Evolutionary conservation across 1,139 yeast species (phyloP), one percentile per base, ranked within the genome.

Genomic region (Blastobotrys aristatus): DNA sequence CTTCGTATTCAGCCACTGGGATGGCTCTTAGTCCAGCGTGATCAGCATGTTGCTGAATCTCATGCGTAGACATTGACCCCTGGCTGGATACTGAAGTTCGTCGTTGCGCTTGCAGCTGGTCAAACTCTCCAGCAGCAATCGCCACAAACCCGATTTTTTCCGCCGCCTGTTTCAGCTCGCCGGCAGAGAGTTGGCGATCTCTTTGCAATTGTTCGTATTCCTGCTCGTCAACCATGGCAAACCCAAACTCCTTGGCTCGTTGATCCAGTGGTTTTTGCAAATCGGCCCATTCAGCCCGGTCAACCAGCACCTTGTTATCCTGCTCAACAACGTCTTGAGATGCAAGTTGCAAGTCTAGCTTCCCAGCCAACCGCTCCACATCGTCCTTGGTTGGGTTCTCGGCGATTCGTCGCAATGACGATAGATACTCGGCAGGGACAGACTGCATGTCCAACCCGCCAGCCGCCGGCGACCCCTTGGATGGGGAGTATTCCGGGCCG

Each of bases 91-190:
- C 16, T 7, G 47, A 44, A 11, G 38, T 16, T 18, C 36, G 34
- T 21, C 16, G 33, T n/a, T n/a, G n/a, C n/a, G n/a, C n/a, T n/a
- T n/a, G n/a, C 34, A 30, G 20, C 14, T 20, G 13, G 21, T 63
- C 56, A 49, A 61, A 57, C 36, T 68, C 72, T 7, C 59, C 59
- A 13, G 52, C 49, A 7, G 64, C 54, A 4, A 76, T 46, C 3
- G 71, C 64, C 2, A 68, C 68, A 62, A 71, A 64, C 1, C 79
- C 78, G 37, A 72, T 57, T 41, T 48, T 46, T 30, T 49, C 52
- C 1, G 62, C 62, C 31, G 49, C 51, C 13, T 40, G 38, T 24
- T 50, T 50, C 35, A 58, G 34, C 17, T 55, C 47, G 11, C n/a
- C 21, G 7, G 53, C 56, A 34, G 32, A 24, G 32, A 22, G 45